Conservation (phyloP, 169 alveolate species). For the Plasmodium gonderi region DNA sequence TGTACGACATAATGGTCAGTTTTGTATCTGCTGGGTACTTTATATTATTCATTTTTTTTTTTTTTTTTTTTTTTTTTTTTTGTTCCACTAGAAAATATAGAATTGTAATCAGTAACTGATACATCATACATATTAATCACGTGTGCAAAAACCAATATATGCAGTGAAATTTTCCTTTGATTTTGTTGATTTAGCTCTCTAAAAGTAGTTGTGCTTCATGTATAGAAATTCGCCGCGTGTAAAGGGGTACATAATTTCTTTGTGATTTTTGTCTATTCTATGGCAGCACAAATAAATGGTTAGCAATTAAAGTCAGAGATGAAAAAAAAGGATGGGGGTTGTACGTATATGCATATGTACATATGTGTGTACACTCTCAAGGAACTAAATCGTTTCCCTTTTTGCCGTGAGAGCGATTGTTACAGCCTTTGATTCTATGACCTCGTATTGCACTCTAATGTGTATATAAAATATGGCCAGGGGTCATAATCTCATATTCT, state of each 20-base stretch:
- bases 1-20: slow-evolving; percentile 78
- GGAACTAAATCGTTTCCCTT: neutral
- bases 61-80: slow-evolving; percentile 1
- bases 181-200: too few species aligned
- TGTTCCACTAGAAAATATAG: neutral
- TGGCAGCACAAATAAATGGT: too few species aligned
- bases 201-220: too few species aligned
- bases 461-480: neutral
- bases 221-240: too few species aligned
- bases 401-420: neutral
- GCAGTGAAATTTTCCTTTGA: too few species aligned
- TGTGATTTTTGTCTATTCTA: too few species aligned
- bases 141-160: too few species aligned
- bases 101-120: neutral
- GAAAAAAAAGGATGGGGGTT: too few species aligned
- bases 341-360: too few species aligned
- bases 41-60: neutral
- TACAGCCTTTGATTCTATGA: neutral
- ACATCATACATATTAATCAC: neutral
- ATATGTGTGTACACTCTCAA: neutral
- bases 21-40: neutral
- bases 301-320: too few species aligned
- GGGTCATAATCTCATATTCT: neutral
- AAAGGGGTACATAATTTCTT: too few species aligned
- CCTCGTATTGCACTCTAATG: neutral